These are phyloP conservation scores for Murraya paniculata DNA, from an alignment of 345 rosid species.

Conservation along the genomic window DNA sequence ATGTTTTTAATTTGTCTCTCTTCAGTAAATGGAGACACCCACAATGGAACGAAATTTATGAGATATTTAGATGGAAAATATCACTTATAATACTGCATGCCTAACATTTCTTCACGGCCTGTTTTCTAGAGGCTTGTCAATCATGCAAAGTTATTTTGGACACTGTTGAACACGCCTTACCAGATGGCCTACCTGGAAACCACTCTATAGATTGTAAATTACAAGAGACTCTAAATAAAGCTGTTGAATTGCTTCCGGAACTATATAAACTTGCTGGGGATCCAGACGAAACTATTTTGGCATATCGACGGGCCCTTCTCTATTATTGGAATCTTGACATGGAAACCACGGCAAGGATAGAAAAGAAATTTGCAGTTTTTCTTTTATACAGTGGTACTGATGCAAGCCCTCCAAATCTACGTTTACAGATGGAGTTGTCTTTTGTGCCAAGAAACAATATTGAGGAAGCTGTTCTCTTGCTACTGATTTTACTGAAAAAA, in stretches of 20 bases:
- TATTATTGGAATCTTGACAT: constrained; percentile 60
- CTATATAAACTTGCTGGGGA: constrained; percentile 61
- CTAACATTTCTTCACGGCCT: background rate
- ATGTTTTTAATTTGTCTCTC: background rate
- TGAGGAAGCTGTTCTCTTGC: constrained; percentile 65
- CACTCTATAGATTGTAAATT: constrained; percentile 42
- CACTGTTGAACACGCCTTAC: constrained; percentile 64
- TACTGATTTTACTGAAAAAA: constrained; percentile 52
- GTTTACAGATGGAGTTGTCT: constrained; percentile 54
- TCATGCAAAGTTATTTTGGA: constrained; percentile 67
- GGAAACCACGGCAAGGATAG: constrained; percentile 51
- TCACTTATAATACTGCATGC: background rate
- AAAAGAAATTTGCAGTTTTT: constrained; percentile 59
- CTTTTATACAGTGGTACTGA: constrained; percentile 66
- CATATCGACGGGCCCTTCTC: constrained; percentile 63
- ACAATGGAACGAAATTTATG: background rate
- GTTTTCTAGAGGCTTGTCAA: constrained; percentile 65
- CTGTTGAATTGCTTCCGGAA: constrained; percentile 73
- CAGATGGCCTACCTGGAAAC: constrained; percentile 63
- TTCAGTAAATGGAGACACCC: background rate
- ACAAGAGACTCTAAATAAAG: constrained; percentile 57
- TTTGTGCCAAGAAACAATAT: constrained; percentile 69
- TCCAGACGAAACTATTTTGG: constrained; percentile 52
- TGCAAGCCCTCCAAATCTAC: constrained; percentile 64
- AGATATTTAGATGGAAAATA: background rate